phyloP scores from a whole-genome alignment of 2,329 filamentous ascomycete genomes.

The Microascus cirrosus region DNA sequence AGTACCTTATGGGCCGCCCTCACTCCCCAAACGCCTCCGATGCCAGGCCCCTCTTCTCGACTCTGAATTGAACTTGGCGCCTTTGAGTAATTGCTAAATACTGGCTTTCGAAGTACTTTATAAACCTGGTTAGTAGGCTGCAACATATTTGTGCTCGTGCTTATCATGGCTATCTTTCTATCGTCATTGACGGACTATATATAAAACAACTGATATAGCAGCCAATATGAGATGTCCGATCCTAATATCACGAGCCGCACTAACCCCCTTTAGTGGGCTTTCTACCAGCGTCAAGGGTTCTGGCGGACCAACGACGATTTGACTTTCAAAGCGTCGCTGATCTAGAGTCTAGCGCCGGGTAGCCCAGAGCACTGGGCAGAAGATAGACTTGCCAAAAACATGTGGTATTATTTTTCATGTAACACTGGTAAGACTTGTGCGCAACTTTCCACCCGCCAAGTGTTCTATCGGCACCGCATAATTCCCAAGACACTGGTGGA shows the following conservation, averaged over 20 bases:
- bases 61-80: no score
- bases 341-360: background rate
- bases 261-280: background rate
- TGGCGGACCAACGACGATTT: background rate
- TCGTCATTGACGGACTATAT: no score
- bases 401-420: background rate
- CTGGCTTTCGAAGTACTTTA: no score
- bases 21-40: no score
- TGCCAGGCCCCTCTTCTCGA: no score
- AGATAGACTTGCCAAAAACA: background rate
- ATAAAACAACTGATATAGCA: background rate
- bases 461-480: background rate
- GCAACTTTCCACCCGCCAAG: background rate
- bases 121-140: no score
- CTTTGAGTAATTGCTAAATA: no score
- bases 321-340: background rate
- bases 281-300: background rate
- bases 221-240: background rate
- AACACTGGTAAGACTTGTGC: background rate
- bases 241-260: background rate
- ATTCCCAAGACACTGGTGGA: background rate
- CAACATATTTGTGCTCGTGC: no score
- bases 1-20: no score
- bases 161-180: no score
- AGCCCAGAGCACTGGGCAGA: background rate